Base-by-base conservation (phyloP, 139 green algal species). In the Chlamydomonas schloesseri region DNA sequence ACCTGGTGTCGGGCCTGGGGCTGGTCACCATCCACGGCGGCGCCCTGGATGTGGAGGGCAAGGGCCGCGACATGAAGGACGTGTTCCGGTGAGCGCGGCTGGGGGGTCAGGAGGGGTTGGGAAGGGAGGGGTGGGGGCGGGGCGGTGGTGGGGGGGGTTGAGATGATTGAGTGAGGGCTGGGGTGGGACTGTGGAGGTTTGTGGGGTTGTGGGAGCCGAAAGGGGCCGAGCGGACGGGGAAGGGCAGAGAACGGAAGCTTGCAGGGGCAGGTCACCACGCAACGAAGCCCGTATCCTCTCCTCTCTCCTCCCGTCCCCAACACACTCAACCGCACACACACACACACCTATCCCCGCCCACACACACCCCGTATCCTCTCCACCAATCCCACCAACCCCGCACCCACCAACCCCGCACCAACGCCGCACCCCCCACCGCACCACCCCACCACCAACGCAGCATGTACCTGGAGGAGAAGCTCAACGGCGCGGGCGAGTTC, bases 401-500 rank as follows among this genome's bases (percentile, higher is more conserved):
- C 42, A 50, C 42, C 6, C 42, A 50, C 42, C 42, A 50, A n/a
- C n/a, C n/a, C n/a, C n/a, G n/a, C 42, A 50, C 42, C 42, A 50
- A 50, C 42, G 6, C 6, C 42, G n/a, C 42, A 50, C 42, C 6
- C 42, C 5, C 42, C 71, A 13, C 42, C 42, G 3, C 71, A 33
- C 71, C 42, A 17, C 28, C 42, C 2, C 37, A 26, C 71, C 42
- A 2, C 9, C 42, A 28, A 23, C 33, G 21, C 76, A 89, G 85
- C 55, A 36, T 91, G 9, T 98, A 93, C 83, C 72, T 99, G 23
- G 93, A 95, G 64, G 93, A 97, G 82, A 71, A 80, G 21, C 70
- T 98, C 65, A 67, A 71, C 34, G 37, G 29, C 0, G 82, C 91
- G 10, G 86, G 71, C 42, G 81, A 77, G 77, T 95, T 94, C 88